Evolutionary conservation across 805 yeast species (phyloP).

Genomic region (Pichia cabralensis): DNA sequence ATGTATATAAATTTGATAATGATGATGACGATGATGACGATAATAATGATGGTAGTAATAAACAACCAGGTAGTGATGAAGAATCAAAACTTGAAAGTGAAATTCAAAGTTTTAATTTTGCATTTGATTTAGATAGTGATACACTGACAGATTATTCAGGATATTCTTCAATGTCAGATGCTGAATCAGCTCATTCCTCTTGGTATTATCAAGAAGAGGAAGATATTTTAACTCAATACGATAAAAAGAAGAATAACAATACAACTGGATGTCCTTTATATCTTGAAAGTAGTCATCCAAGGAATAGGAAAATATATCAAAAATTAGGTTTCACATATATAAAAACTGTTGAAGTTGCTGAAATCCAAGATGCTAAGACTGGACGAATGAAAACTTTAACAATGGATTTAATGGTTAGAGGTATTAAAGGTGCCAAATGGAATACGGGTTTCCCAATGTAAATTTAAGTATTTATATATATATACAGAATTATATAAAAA

Average conservation of each 20-base stretch:
- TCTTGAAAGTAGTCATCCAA: slow-evolving; percentile 48
- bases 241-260: slow-evolving; percentile 16
- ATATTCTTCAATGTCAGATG: slow-evolving; percentile 24
- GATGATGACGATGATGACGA: slow-evolving; percentile 9
- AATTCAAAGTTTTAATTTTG: slow-evolving; percentile 25
- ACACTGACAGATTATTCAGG: slow-evolving; percentile 27
- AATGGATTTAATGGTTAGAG: slow-evolving; percentile 31
- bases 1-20: slow-evolving; percentile 17
- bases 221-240: slow-evolving; percentile 26
- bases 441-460: slow-evolving; percentile 5
- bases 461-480: slow-evolving; percentile 3
- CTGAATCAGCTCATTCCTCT: slow-evolving; percentile 26
- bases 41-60: neutral
- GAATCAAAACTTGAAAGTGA: slow-evolving; percentile 25
- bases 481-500: neutral
- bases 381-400: slow-evolving; percentile 20
- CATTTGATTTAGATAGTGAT: slow-evolving; percentile 25
- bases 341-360: slow-evolving; percentile 27
- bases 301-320: slow-evolving; percentile 42
- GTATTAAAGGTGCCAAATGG: slow-evolving; percentile 29
- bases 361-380: slow-evolving; percentile 20
- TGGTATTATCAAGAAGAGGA: slow-evolving; percentile 28
- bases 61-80: slow-evolving; percentile 11
- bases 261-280: slow-evolving; percentile 31
- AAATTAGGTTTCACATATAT: slow-evolving; percentile 41